Conservation (phyloP, 2,329 filamentous ascomycete species). For the Phialemoniopsis sp. region DNA sequence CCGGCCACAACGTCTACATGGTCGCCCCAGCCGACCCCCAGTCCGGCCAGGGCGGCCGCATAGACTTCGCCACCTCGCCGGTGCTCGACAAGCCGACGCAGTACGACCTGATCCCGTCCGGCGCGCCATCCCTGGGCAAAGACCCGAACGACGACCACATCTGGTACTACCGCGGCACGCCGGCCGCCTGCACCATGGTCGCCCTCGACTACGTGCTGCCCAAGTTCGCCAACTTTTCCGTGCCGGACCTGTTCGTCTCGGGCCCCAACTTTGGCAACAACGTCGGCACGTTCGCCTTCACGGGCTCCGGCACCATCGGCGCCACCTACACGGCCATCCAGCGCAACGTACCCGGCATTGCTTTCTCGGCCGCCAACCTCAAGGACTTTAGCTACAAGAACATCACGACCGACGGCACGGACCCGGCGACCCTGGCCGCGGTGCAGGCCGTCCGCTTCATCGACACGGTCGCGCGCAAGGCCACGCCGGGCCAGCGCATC, state of each 20-base stretch:
- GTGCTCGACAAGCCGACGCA: constrained; percentile 35
- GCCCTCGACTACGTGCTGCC: constrained; percentile 53
- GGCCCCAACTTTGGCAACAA: constrained; percentile 55
- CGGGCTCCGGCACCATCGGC: constrained; percentile 44
- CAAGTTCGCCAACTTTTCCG: constrained; percentile 32
- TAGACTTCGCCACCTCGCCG: constrained; percentile 35
- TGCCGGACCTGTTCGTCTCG: constrained; percentile 47
- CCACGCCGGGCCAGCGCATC: constrained; percentile 4
- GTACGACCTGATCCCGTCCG: constrained; percentile 39
- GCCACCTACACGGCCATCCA: constrained; percentile 45
- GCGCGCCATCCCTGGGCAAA: constrained; percentile 41
- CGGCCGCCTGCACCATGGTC: constrained; percentile 50
- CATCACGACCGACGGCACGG: constrained; percentile 16
- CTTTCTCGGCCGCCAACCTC: constrained; percentile 38
- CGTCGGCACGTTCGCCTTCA: constrained; percentile 49
- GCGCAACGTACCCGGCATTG: constrained; percentile 44
- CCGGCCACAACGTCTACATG: constrained; percentile 54
- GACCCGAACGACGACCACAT: constrained; percentile 49
- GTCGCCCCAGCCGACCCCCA: constrained; percentile 35
- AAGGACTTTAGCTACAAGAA: constrained; percentile 34
- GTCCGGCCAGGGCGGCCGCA: constrained; percentile 38
- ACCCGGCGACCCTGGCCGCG: constrained; percentile 15
- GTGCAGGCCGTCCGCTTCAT: constrained; percentile 13
- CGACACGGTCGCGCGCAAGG: constrained; percentile 6
- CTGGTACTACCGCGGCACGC: constrained; percentile 59